Base-by-base conservation (phyloP, 306 rosid genomes). In the Pyrus pyrifolia region DNA sequence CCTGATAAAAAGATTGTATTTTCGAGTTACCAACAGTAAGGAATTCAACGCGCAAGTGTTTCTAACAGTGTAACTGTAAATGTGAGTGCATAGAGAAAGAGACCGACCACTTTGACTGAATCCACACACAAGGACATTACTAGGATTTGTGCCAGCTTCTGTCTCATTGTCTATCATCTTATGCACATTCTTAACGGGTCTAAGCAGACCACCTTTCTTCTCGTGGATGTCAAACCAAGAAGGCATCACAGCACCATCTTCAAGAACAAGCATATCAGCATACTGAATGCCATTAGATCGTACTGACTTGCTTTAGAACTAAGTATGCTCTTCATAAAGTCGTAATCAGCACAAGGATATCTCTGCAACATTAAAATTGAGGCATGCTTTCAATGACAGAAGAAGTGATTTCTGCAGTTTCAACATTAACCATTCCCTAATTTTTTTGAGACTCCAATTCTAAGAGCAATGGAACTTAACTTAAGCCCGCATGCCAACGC, bases 61-160 rank as follows among this genome's bases (percentile, higher is more conserved):
- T 65, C 35, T 35, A 66, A 4, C 55, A 8, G n/a, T 55, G 23
- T 49, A 49, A 8, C 21, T 29, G 63, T n/a, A 53, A 21, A 12
- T 51, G 61, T 35, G 62, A 45, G 64, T 55, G 62, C 68, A 45
- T 30, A 55, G 67, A 71, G 44, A 78, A 67, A 69, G 73, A 67
- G 46, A 76, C 72, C 76, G 55, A 91, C 97, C 98, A 88, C 97
- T 96, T 90, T 93, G 97, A 77, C 98, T 93, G 81, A 93, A 86
- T 81, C 98, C 98, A 60, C 98, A 93, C 76, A 93, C 81, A 76
- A 91, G 91, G 70, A 94, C 82, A 64, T 94, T 89, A 53, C 78
- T 87, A 45, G 97, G 98, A 81, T 83, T 83, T 72, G 85, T 85
- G 79, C 96, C 97, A 75, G 89, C 84, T 65, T 92, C 94, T 79